Evolutionary conservation across 805 yeast species (phyloP), one percentile per base, ranked within the genome.

Genomic region (Yamadazyma ubonensis): DNA sequence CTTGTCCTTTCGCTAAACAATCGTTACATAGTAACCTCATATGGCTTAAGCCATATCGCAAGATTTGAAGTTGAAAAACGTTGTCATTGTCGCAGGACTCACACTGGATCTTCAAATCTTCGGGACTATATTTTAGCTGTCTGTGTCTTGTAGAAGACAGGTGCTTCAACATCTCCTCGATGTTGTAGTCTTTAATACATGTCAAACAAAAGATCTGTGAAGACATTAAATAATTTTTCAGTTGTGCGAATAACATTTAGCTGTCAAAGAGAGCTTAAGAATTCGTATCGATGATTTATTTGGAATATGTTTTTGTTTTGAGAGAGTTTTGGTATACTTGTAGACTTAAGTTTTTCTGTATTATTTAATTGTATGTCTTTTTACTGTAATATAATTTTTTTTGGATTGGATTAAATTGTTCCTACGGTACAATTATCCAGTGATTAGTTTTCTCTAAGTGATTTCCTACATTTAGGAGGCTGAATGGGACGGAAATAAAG

Each of bases 81-180:
- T 77, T 79, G 27, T 66, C 48, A 49, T 77, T 76, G 15, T 65
- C 65, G 55, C 85, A 79, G 29, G 72, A 76, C 51, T 77, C 83
- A 55, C 85, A 79, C 46, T 65, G 67, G 2, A 79, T 53, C 7
- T 55, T 58, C 48, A 77, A 81, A 7, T 58, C 65, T 2, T 61
- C 49, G 0, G 51, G 39, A 5, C 51, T 54, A 45, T 63, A 64
- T 21, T 48, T 41, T 5, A 77, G 68, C 1, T 67, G 57, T 50
- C 74, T 78, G 61, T 79, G 85, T 38, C 83, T 65, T 1, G 82
- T 72, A 1, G 68, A 39, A 0, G 77, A 61, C 22, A 78, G 58
- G 57, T 79, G 85, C 52, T 73, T 77, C 44, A 71, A 65, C 61
- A 76, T 70, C 4, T 65, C 70, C n/a, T 47, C 43, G 9, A 7